Percentiles rank a stretch among this genome's conserved stretches.
Evolutionary conservation across 2,329 filamentous ascomycete genomes (phyloP).

Genomic region (Colletotrichum tropicale): DNA sequence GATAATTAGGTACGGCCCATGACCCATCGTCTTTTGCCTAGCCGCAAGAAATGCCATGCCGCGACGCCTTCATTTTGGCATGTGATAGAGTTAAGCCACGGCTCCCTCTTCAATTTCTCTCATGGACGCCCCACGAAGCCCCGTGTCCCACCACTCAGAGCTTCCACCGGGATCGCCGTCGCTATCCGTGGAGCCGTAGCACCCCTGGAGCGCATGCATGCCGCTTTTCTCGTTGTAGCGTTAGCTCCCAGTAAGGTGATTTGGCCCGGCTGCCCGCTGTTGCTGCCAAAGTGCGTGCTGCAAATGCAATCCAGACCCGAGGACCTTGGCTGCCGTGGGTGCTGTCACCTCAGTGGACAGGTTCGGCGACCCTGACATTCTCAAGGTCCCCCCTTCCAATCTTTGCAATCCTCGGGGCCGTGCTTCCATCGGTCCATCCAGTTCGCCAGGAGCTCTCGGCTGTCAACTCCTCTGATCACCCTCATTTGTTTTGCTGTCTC

Average conservation of each 20-base stretch:
- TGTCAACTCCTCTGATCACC: not conserved
- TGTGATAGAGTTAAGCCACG: slow-evolving; percentile 22
- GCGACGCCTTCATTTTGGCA: slow-evolving; percentile 1
- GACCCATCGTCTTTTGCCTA: not conserved
- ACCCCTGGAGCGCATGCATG: slow-evolving; percentile 12
- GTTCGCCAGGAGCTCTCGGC: not conserved
- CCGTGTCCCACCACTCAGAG: slow-evolving; percentile 8
- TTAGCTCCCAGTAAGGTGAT: not conserved
- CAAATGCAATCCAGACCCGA: not conserved
- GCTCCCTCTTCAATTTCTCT: slow-evolving; percentile 17
- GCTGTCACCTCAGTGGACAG: not conserved
- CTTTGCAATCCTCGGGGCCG: not conserved
- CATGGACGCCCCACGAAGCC: slow-evolving; percentile 5
- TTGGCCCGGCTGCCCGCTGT: not conserved
- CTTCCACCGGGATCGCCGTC: slow-evolving; percentile 11
- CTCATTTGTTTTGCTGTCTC: slow-evolving; percentile 9
- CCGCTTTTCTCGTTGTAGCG: slow-evolving; percentile 8
- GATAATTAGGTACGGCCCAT: not conserved
- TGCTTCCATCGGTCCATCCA: not conserved
- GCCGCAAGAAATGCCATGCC: not conserved
- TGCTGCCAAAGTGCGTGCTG: not conserved
- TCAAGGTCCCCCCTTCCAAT: slow-evolving; percentile 19
- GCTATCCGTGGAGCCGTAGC: slow-evolving; percentile 7
- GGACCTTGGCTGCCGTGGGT: not conserved
- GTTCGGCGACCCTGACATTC: slow-evolving; percentile 15